phyloP scores from a whole-genome alignment of 148 eudicot genomes.

The Diospyros lotus region DNA sequence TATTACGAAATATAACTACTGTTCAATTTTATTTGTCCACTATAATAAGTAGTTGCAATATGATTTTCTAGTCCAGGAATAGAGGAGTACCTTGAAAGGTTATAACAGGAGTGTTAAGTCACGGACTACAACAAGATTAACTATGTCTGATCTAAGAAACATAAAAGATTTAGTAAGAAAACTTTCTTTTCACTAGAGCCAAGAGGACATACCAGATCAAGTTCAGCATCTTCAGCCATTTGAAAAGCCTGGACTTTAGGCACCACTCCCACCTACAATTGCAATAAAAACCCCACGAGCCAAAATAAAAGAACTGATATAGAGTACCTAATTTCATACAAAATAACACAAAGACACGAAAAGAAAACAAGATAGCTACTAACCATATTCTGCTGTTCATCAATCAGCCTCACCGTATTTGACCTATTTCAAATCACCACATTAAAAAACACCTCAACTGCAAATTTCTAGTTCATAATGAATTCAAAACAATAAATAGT shows the following conservation, averaged over 20 bases:
- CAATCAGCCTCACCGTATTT: conserved; percentile 67
- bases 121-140: no score
- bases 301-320: conserved; percentile 6
- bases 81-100: no score
- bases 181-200: background rate
- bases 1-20: no score
- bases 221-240: conserved; percentile 69
- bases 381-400: conserved; percentile 69
- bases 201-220: conserved; percentile 65
- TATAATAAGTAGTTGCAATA: no score
- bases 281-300: conserved; percentile 3
- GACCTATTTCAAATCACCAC: conserved; percentile 44
- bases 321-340: conserved; percentile 1
- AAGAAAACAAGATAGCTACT: conserved; percentile 7
- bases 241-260: conserved; percentile 61
- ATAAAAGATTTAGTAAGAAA: background rate
- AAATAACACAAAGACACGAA: background rate
- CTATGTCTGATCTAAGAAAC: background rate
- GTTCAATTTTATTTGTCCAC: no score
- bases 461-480: background rate
- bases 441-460: conserved; percentile 9
- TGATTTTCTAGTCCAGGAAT: no score
- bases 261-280: conserved; percentile 63
- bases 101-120: no score
- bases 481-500: background rate